Evolutionary conservation across 1,139 yeast species (phyloP).

Genomic region (Geotrichum cucujoidarum): DNA sequence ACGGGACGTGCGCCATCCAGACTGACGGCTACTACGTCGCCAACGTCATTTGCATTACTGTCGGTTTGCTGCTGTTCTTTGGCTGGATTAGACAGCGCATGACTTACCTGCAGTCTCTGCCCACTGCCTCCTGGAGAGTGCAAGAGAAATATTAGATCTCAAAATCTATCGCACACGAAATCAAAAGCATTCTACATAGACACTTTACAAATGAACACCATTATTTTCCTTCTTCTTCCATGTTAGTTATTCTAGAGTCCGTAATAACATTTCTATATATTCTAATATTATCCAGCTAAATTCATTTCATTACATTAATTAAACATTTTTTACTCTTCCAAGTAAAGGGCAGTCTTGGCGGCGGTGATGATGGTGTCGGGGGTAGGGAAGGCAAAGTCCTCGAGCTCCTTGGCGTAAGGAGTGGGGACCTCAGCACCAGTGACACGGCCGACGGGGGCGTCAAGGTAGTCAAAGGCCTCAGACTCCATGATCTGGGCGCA

Average conservation of each 20-base stretch:
- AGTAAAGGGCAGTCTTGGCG: conserved; percentile 78
- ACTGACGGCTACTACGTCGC: conserved; percentile 85
- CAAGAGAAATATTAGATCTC: conserved; percentile 9
- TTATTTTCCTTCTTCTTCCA: not conserved
- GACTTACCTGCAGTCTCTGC: conserved; percentile 54
- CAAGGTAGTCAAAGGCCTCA: conserved; percentile 96
- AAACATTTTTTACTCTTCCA: conserved; percentile 44
- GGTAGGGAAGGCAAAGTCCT: conserved; percentile 98
- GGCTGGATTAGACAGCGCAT: conserved; percentile 62
- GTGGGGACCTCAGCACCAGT: conserved; percentile 99
- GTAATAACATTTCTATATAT: not conserved
- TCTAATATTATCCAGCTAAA: not conserved
- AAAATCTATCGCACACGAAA: too few relatives aligned
- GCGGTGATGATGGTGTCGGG: conserved; percentile 87
- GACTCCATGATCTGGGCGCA: conserved; percentile 98
- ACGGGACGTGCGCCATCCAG: conserved; percentile 52
- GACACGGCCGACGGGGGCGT: conserved; percentile 97
- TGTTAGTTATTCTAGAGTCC: not conserved
- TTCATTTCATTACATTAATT: not conserved
- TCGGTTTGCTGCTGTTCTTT: conserved; percentile 65
- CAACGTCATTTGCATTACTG: conserved; percentile 59
- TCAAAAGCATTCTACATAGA: too few relatives aligned
- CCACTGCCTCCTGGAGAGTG: conserved; percentile 67
- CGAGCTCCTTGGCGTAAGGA: conserved; percentile 94
- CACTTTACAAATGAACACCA: too few relatives aligned